Evolutionary conservation across 345 rosid species (phyloP).

Genomic region (Pistacia integerrima): DNA sequence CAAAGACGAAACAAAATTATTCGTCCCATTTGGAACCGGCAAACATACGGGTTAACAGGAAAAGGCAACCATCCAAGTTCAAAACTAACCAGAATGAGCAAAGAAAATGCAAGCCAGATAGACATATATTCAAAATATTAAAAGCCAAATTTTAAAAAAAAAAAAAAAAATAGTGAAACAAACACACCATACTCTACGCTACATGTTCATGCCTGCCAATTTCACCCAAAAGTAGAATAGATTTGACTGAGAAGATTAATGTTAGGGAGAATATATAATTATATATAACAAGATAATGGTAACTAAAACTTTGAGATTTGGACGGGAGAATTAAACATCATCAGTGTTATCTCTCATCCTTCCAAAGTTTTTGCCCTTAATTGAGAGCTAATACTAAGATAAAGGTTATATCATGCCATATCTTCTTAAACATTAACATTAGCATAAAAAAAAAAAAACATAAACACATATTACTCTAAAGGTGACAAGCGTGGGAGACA

Average conservation of each 20-base stretch:
- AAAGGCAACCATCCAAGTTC: constrained; percentile 24
- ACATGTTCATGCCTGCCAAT: constrained; percentile 15
- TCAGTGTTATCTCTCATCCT: background rate
- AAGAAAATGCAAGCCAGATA: constrained; percentile 22
- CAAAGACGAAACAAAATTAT: constrained; percentile 21
- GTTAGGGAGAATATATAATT: too few relatives aligned
- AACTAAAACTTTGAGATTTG: constrained; percentile 25
- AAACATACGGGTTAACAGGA: constrained; percentile 35
- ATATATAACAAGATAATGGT: constrained; percentile 9
- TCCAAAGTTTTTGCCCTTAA: too few relatives aligned
- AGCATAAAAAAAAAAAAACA: too few relatives aligned
- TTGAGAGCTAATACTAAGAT: too few relatives aligned
- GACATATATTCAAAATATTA: background rate
- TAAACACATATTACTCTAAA: background rate
- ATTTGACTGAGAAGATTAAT: too few relatives aligned
- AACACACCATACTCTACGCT: background rate
- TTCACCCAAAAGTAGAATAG: background rate
- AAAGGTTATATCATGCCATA: background rate
- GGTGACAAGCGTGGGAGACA: constrained; percentile 22
- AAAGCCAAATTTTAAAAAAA: background rate
- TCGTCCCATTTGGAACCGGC: constrained; percentile 34
- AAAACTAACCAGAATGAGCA: constrained; percentile 24
- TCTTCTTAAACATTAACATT: constrained; percentile 12
- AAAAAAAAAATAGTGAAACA: background rate
- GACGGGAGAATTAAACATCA: constrained; percentile 14